Conservation (phyloP, 345 rosid species). For the Populus tremula region DNA sequence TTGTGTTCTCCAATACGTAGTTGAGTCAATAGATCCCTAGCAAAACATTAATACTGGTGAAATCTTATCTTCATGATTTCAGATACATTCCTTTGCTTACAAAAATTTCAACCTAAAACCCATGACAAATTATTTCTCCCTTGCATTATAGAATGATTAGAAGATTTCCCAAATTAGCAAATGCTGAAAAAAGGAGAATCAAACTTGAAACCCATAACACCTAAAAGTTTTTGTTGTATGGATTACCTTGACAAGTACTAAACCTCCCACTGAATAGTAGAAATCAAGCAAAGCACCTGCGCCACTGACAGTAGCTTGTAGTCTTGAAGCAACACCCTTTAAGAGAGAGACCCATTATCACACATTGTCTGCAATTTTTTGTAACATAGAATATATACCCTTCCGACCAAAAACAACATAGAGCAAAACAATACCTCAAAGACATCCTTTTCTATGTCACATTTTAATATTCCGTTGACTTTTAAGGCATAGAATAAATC, state of each 20-base stretch:
- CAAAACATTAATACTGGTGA: slow-evolving; percentile 4
- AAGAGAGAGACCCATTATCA: slow-evolving; percentile 8
- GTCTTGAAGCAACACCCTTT: slow-evolving; percentile 61
- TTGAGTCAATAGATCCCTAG: neutral
- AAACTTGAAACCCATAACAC: neutral
- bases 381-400: neutral
- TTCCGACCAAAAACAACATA: neutral
- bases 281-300: slow-evolving; percentile 75
- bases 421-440: slow-evolving; percentile 49
- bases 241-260: slow-evolving; percentile 77
- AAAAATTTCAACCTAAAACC: neutral
- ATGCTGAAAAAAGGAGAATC: neutral
- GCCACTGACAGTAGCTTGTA: slow-evolving; percentile 54
- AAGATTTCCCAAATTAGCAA: neutral
- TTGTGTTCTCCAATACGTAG: neutral
- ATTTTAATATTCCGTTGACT: slow-evolving; percentile 61
- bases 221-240: neutral
- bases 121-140: neutral
- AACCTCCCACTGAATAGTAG: slow-evolving; percentile 66
- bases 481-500: slow-evolving; percentile 70
- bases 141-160: neutral
- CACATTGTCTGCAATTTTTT: neutral
- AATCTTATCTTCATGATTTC: neutral
- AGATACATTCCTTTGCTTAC: neutral
- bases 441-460: slow-evolving; percentile 41